Percentiles rank a stretch among this genome's conserved stretches.
Evolutionary conservation across 176 grass and related monocot species (phyloP).

Genomic region (Ensete glaucum): DNA sequence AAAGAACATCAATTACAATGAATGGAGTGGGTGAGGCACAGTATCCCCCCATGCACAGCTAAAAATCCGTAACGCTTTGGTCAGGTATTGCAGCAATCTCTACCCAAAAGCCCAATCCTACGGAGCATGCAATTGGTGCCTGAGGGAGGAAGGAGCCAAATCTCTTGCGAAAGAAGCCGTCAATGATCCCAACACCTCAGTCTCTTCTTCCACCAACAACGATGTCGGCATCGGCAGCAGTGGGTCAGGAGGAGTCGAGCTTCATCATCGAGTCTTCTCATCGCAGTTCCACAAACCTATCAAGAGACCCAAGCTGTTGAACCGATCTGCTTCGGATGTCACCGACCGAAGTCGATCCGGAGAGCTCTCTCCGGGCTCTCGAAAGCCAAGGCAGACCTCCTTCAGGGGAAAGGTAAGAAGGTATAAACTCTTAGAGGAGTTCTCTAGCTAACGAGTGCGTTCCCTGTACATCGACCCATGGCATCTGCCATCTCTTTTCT

Average conservation of each 20-base stretch:
- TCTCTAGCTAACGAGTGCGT: conserved; percentile 33
- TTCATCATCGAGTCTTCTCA: conserved; percentile 15
- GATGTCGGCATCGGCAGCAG: not conserved
- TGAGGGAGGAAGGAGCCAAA: conserved; percentile 32
- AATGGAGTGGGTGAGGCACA: not conserved
- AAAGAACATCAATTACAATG: not conserved
- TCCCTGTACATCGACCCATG: too few relatives aligned
- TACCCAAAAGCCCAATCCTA: conserved; percentile 59
- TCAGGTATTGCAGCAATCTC: conserved; percentile 69
- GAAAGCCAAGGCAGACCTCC: conserved; percentile 18
- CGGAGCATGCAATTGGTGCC: conserved; percentile 82
- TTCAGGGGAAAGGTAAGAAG: conserved; percentile 46
- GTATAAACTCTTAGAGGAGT: conserved; percentile 91
- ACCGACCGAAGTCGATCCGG: not conserved
- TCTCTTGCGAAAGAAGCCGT: not conserved
- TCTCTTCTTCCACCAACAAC: not conserved
- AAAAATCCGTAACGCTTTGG: not conserved
- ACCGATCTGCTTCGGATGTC: not conserved
- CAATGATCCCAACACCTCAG: not conserved
- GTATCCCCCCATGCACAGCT: not conserved
- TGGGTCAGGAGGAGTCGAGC: not conserved
- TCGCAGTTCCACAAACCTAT: conserved; percentile 30
- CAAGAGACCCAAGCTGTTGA: conserved; percentile 37
- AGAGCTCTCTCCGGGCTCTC: not conserved
- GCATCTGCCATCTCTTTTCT: too few relatives aligned